phyloP scores from a whole-genome alignment of 2,329 filamentous ascomycete genomes.

The Aspergillus jensenii region DNA sequence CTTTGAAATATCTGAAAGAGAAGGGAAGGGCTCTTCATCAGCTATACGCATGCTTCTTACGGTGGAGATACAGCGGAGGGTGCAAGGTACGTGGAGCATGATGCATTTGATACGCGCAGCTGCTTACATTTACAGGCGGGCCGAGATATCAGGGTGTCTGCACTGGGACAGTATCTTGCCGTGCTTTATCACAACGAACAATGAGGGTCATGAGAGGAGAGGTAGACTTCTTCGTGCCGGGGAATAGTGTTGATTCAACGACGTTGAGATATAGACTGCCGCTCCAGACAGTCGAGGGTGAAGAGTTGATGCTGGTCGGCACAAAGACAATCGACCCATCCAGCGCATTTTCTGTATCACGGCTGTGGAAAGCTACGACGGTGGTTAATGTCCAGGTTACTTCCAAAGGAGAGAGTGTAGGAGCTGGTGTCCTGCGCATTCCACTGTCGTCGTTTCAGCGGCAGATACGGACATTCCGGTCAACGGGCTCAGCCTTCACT shows the following conservation, averaged over 20 bases:
- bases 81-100: background rate
- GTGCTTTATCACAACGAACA: background rate
- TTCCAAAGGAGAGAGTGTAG: constrained; percentile 6
- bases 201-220: constrained; percentile 1
- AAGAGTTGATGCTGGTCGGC: constrained; percentile 1
- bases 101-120: background rate
- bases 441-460: constrained; percentile 9
- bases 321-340: constrained; percentile 5
- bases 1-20: background rate
- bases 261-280: constrained; percentile 6
- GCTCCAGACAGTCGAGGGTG: constrained; percentile 1
- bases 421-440: constrained; percentile 15
- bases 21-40: constrained; percentile 7
- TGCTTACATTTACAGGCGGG: background rate
- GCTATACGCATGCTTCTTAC: constrained; percentile 9
- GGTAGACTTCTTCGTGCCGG: constrained; percentile 3
- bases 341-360: constrained; percentile 10
- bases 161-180: constrained; percentile 10
- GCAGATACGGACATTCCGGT: constrained; percentile 13
- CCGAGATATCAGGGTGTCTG: constrained; percentile 4
- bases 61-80: background rate
- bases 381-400: constrained; percentile 13
- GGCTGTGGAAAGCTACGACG: constrained; percentile 18
- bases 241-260: constrained; percentile 5
- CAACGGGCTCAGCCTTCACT: background rate